These are phyloP conservation scores for Xerocomus amazonicus DNA, from an alignment of 1,284 basidiomycete species.

Conservation along the genomic window DNA sequence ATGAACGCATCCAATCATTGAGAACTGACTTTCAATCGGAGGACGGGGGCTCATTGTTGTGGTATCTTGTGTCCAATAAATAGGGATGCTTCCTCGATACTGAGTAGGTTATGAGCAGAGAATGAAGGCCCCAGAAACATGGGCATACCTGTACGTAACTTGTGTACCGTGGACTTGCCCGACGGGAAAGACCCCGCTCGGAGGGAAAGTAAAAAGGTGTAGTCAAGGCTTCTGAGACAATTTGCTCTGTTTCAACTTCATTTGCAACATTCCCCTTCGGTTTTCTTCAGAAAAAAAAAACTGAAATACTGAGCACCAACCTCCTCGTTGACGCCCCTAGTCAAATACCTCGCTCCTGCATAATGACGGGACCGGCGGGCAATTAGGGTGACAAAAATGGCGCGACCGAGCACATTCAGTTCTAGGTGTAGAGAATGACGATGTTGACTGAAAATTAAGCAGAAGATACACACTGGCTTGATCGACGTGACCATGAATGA, in stretches of 20 bases:
- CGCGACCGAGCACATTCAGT: constrained; percentile 85
- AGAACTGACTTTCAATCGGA: constrained; percentile 84
- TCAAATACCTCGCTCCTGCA: constrained; percentile 94
- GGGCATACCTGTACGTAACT: constrained; percentile 80
- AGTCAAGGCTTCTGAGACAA: constrained; percentile 91
- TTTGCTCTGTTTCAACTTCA: constrained; percentile 99
- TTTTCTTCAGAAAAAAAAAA: not conserved
- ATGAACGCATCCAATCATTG: not conserved
- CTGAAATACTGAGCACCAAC: constrained; percentile 34
- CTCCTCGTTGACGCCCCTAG: constrained; percentile 91
- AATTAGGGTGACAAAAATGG: constrained; percentile 92
- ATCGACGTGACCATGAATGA: constrained; percentile 96
- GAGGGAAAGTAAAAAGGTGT: constrained; percentile 82
- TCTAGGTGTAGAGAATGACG: constrained; percentile 49
- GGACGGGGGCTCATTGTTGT: constrained; percentile 89
- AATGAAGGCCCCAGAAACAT: not conserved
- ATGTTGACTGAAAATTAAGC: not conserved
- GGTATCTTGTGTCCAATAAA: constrained; percentile 95
- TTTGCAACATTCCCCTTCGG: constrained; percentile 94
- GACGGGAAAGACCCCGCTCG: constrained; percentile 37
- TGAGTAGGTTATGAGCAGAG: constrained; percentile 30
- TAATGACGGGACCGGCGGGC: constrained; percentile 93
- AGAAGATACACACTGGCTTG: constrained; percentile 80
- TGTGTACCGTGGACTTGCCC: constrained; percentile 83
- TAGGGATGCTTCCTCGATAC: constrained; percentile 93